Evolutionary conservation across 2,329 filamentous ascomycete species (phyloP).

Genomic region (Chrysoporthe cubensis): DNA sequence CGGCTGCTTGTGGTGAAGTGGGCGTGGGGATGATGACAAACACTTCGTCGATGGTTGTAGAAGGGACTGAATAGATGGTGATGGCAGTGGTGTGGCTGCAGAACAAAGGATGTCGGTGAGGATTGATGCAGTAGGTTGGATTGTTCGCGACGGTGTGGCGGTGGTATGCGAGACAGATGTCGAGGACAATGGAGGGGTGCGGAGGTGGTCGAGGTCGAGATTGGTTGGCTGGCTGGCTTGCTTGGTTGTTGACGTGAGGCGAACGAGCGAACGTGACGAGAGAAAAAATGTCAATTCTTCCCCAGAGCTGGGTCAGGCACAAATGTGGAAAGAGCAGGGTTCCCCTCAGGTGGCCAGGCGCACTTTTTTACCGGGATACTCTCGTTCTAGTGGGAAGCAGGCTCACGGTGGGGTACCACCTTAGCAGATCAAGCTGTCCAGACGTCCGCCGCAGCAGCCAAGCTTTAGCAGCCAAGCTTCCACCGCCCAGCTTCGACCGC

Average conservation of each 20-base stretch:
- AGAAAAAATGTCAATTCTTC: conserved; percentile 15
- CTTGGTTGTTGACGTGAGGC: conserved; percentile 3
- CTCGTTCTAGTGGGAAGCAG: no score
- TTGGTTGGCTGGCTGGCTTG: neutral
- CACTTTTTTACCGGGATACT: neutral
- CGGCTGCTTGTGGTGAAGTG: neutral
- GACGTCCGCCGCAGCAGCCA: neutral
- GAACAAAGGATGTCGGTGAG: neutral
- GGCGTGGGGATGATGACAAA: conserved; percentile 15
- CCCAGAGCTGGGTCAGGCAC: conserved; percentile 13
- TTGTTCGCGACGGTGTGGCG: neutral
- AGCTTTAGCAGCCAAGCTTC: neutral
- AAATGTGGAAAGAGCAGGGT: conserved; percentile 17
- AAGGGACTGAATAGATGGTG: neutral
- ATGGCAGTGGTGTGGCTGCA: neutral
- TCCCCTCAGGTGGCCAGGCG: conserved; percentile 12
- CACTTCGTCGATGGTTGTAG: neutral
- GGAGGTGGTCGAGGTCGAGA: neutral
- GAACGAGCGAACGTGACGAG: conserved; percentile 8
- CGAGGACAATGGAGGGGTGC: neutral
- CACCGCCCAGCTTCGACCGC: neutral
- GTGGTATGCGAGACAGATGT: conserved; percentile 6
- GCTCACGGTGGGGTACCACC: neutral
- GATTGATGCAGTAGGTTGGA: neutral
- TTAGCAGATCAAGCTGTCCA: conserved; percentile 4